Percentiles rank a stretch among this genome's conserved stretches.
These are phyloP conservation scores for Euphorbia tirucalli DNA, from an alignment of 345 rosid genomes.

Conservation along the genomic window DNA sequence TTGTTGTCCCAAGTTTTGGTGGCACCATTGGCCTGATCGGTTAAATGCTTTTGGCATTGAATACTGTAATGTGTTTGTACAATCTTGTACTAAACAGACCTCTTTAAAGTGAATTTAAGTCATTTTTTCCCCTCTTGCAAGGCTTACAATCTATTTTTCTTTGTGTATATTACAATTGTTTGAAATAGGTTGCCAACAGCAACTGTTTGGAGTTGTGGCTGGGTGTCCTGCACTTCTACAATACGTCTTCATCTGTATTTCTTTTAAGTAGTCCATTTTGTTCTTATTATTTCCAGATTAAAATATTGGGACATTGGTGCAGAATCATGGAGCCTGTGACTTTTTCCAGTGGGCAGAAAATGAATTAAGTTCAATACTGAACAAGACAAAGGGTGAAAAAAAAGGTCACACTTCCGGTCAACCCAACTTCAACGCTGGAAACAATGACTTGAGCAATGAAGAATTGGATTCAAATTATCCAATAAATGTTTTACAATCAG, in stretches of 20 bases:
- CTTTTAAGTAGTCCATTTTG: not conserved
- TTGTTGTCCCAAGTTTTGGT: not conserved
- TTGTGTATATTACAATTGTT: not conserved
- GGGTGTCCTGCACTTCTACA: too few species aligned
- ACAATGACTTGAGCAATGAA: not conserved
- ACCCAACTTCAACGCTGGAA: not conserved
- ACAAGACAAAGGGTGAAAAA: not conserved
- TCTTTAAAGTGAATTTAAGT: not conserved
- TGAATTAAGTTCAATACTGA: not conserved
- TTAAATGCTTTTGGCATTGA: too few species aligned
- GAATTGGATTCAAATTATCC: not conserved
- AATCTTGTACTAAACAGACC: not conserved
- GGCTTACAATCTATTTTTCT: not conserved
- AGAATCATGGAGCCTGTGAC: slow-evolving; percentile 50
- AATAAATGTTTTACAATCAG: not conserved
- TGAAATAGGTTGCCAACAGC: not conserved
- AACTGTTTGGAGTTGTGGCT: not conserved
- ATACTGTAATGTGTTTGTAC: too few species aligned
- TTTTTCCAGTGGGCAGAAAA: slow-evolving; percentile 35
- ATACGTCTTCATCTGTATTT: not conserved
- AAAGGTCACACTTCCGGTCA: slow-evolving; percentile 5
- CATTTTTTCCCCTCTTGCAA: not conserved
- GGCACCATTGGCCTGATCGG: not conserved
- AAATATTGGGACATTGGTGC: slow-evolving; percentile 16
- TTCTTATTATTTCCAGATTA: slow-evolving; percentile 8